Conservation (phyloP, 1,284 basidiomycete species). For the Leccinum pachyderme region DNA sequence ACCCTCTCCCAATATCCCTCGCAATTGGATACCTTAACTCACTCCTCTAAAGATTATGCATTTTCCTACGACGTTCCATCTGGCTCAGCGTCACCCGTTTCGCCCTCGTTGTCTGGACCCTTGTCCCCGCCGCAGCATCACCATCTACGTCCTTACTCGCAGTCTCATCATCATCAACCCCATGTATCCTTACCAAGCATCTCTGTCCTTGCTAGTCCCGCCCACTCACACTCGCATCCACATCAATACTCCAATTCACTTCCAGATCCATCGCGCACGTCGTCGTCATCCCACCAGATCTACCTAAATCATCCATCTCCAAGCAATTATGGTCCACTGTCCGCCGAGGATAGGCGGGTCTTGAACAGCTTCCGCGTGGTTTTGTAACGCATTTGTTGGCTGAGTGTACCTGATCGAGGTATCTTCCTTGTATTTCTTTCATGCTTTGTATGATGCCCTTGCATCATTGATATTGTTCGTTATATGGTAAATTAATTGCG, state of each 20-base stretch:
- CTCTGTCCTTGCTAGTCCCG: constrained; percentile 15
- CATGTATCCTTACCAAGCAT: constrained; percentile 25
- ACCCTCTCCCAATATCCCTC: constrained; percentile 4
- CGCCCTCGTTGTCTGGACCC: constrained; percentile 37
- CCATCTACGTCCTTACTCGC: constrained; percentile 22
- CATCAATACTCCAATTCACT: constrained; percentile 13
- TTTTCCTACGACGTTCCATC: constrained; percentile 32
- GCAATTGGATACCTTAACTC: constrained; percentile 2
- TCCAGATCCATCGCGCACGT: constrained; percentile 18
- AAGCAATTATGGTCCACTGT: constrained; percentile 47
- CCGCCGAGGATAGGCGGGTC: constrained; percentile 56
- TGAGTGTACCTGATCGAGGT: not conserved
- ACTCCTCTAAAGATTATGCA: constrained; percentile 13
- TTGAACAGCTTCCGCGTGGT: constrained; percentile 55
- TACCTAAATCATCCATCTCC: constrained; percentile 28
- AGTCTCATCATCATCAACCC: constrained; percentile 9
- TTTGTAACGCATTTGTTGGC: constrained; percentile 33
- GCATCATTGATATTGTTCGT: not conserved
- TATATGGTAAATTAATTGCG: not conserved
- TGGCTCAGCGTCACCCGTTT: constrained; percentile 39
- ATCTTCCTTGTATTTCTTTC: not conserved
- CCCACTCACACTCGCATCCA: constrained; percentile 14
- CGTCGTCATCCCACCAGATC: constrained; percentile 15
- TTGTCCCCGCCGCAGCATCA: constrained; percentile 22
- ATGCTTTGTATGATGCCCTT: constrained; percentile 6